Base-by-base conservation (phyloP, 2,329 filamentous ascomycete species). In the Colletotrichum cereale region DNA sequence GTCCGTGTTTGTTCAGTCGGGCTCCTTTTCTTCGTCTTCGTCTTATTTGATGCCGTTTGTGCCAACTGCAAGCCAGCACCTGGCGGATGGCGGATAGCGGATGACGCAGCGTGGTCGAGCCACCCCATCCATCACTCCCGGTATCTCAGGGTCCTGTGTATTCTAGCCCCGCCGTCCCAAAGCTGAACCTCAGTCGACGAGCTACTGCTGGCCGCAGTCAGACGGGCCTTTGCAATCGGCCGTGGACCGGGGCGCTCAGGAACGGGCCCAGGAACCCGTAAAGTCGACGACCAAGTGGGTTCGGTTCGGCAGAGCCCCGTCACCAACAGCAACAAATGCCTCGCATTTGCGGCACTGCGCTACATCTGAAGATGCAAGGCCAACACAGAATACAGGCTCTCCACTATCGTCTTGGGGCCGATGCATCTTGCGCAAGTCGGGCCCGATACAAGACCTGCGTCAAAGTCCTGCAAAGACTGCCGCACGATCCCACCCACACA, bases 361-460 rank as follows among this genome's bases (percentile, higher is more conserved):
- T 60, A 65, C 58, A 56, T 38, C 31, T 24, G 36, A 14, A 38
- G 26, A 66, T 63, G 68, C 65, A 71, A 21, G 44, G 58, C 68
- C 68, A 71, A 56, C 65, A 34, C 57, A 68, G 36, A 71, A 56
- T 58, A 34, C 57, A 68, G 36, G 50, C 52, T 52, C 58, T 71
- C 63, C 68, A 68, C 52, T 21, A 38, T 67, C 48, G 26, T 24
- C 34, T 38, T 60, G 36, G 50, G 55, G 34, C 65, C 64, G 50
- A 62, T 50, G 34, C 42, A 62, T 53, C 52, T 67, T 50, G 40
- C 38, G 64, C 65, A 55, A 67, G 52, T 48, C 58, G 66, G 70
- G 61, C 70, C 70, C 66, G 66, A 72, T 72, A 24, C 56, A 56
- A 71, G 66, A 62, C 70, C 66, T 63, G 58, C 65, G 47, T 62